Percentiles rank a stretch among this genome's conserved stretches.
These are phyloP conservation scores for Colletotrichum theobromicola DNA, from an alignment of 2,329 filamentous ascomycete species.

Conservation along the genomic window DNA sequence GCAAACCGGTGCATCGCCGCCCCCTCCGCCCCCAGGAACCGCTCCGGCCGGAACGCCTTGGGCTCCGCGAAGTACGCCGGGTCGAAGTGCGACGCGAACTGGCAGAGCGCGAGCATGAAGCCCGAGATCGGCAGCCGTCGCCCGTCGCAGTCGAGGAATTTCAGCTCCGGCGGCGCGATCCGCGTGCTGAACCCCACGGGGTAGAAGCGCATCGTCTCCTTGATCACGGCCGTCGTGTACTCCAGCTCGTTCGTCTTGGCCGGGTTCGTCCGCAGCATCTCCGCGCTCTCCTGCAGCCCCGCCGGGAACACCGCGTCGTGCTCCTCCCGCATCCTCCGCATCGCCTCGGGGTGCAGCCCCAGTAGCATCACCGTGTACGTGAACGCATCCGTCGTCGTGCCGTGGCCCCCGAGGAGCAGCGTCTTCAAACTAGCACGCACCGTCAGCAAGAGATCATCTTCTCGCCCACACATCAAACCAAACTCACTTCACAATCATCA, in stretches of 20 bases:
- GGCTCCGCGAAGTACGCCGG: conserved; percentile 40
- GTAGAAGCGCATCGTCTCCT: conserved; percentile 57
- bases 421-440: conserved; percentile 24
- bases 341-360: conserved; percentile 21
- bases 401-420: conserved; percentile 28
- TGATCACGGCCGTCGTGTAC: conserved; percentile 57
- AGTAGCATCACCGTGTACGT: conserved; percentile 24
- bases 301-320: conserved; percentile 28
- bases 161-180: conserved; percentile 29
- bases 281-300: conserved; percentile 34
- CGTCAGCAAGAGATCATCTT: background rate
- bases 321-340: conserved; percentile 25
- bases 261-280: conserved; percentile 42
- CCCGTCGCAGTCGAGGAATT: conserved; percentile 40
- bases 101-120: conserved; percentile 24
- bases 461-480: too few species aligned
- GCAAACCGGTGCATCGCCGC: conserved; percentile 12
- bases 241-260: conserved; percentile 52
- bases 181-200: conserved; percentile 50
- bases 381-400: conserved; percentile 25
- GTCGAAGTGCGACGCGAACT: conserved; percentile 31
- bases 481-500: conserved; percentile 6
- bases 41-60: conserved; percentile 42
- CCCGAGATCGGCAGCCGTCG: conserved; percentile 38
- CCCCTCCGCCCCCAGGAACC: conserved; percentile 35